Evolutionary conservation across 371 early-diverging fungal species (phyloP).

Genomic region (Rhizopus microsporus): DNA sequence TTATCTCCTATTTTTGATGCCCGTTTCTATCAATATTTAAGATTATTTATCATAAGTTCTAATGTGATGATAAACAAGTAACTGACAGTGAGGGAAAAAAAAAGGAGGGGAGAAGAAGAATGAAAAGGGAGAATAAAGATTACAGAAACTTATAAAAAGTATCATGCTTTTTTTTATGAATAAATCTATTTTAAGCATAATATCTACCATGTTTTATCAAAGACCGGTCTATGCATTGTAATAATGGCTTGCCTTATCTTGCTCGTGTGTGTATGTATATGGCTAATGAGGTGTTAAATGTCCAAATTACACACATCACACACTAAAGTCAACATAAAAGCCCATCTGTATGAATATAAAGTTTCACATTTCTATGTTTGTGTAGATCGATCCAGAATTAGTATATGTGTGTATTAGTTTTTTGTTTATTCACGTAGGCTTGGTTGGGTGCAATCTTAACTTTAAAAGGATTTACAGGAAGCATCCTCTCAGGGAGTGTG

Average conservation of each 20-base stretch:
- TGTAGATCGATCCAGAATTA: not conserved
- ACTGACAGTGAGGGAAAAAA: not conserved
- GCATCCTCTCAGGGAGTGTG: not conserved
- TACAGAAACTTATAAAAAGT: slow-evolving; percentile 1
- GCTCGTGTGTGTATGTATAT: not conserved
- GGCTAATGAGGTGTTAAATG: not conserved
- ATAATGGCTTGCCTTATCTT: no score
- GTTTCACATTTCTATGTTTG: no score
- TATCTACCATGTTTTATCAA: no score
- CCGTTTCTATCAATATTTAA: no score
- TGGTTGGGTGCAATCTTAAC: slow-evolving; percentile 4
- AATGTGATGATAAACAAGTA: not conserved
- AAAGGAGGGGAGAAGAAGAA: not conserved
- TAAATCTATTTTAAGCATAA: not conserved
- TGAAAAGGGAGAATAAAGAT: not conserved
- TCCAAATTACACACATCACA: not conserved
- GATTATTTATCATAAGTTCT: no score
- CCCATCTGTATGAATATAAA: no score
- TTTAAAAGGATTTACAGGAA: not conserved
- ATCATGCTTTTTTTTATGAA: not conserved
- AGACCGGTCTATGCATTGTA: no score
- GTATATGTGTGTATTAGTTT: not conserved
- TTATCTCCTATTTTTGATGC: no score
- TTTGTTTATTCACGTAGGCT: no score
- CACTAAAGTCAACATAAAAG: not conserved